Base-by-base conservation (phyloP, 2,329 filamentous ascomycete species). In the Monascus ruber region DNA sequence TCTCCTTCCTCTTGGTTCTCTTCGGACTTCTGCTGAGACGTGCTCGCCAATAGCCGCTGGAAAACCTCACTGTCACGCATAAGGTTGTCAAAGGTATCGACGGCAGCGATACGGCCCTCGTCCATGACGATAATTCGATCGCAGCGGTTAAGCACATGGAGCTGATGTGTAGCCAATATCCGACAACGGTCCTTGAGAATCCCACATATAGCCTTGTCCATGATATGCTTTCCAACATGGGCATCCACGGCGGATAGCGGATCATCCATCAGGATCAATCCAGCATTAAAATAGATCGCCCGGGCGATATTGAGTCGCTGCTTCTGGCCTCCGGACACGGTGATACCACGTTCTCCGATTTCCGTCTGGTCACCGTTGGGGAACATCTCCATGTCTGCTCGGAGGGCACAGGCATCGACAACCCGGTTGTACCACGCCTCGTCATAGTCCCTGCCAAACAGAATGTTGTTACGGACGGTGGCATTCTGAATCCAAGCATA, bases 401-500 rank as follows among this genome's bases (percentile, higher is more conserved):
- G 72, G 6, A 96, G 69, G 1, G 89, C 87, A 59, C 89, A 96
- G 6, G 86, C 85, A 56, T 83, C 75, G 27, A 94, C 72, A n/a
- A 94, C 87, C 37, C 83, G 66, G 34, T 81, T 73, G 54, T 94
- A 94, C 88, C 89, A 94, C 3, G 68, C 65, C 42, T 72, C 72
- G 38, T 94, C 72, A 64, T 82, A 76, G 0, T 78, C 74, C 38
- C 86, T 89, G 7, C 89, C 89, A 53, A 96, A 96, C 0, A 86
- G 64, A 42, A 98, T 94, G 53, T 98, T 98, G 28, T 94, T 78
- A 45, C 78, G 79, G 3, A 96, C 75, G 1, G 82, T 85, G 0
- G 86, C 74, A 54, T 96, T 96, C 56, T 96, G 89, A 36, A 98
- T 94, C 91, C 91, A 98, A 0, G 91, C 85, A 55, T 94, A 94